phyloP scores from a whole-genome alignment of 192 early-diverging fungal genomes.

The Umbelopsis vinacea region DNA sequence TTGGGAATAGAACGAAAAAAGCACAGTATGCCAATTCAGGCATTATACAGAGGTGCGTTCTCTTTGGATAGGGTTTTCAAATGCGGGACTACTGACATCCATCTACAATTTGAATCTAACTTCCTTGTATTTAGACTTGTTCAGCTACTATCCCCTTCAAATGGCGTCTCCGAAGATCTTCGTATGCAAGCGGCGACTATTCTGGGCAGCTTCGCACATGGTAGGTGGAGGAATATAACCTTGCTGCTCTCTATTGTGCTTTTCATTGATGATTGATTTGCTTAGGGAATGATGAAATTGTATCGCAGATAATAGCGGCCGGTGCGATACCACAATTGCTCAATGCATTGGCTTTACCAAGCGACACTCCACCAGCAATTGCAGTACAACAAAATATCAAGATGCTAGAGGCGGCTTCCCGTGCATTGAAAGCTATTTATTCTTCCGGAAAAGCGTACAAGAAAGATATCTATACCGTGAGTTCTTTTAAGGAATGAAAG shows the following conservation, averaged over 20 bases:
- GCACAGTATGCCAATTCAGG: conserved; percentile 68
- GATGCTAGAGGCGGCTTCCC: conserved; percentile 67
- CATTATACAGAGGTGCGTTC: conserved; percentile 56
- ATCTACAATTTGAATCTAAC: not conserved
- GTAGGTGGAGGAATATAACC: conserved; percentile 35
- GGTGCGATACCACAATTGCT: conserved; percentile 64
- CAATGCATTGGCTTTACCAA: conserved; percentile 24
- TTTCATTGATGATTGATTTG: not conserved
- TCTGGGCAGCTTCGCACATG: conserved; percentile 72
- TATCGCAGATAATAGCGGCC: conserved; percentile 56
- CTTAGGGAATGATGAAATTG: conserved; percentile 65
- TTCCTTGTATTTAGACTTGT: conserved; percentile 51
- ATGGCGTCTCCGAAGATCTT: conserved; percentile 43
- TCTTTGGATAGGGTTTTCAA: not conserved
- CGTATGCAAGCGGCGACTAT: conserved; percentile 69
- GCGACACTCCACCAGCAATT: conserved; percentile 6
- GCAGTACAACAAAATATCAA: conserved; percentile 44
- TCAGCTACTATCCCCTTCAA: conserved; percentile 50
- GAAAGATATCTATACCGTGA: conserved; percentile 55
- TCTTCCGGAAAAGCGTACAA: conserved; percentile 56
- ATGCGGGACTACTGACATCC: too few relatives aligned
- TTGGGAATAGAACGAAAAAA: conserved; percentile 85
- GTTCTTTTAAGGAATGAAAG: not conserved
- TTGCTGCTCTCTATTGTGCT: not conserved
- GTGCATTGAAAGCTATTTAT: conserved; percentile 72